Base-by-base conservation (phyloP, 768 basidiomycete genomes). In the Phaeolepiota aurea region DNA sequence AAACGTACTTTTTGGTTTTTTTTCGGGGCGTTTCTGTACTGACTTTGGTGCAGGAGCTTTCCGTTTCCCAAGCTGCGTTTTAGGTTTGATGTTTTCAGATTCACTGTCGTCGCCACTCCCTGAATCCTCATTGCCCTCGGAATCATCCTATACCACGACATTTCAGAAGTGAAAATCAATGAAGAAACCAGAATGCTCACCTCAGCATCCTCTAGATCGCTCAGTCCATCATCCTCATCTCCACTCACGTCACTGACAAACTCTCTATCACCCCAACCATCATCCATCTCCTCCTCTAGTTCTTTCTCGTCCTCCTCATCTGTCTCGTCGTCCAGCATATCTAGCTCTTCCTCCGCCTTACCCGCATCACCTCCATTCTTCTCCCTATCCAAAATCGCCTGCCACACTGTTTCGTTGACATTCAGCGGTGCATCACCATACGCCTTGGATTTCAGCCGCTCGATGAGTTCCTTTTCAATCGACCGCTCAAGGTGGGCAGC, bases 381-480 rank as follows among this genome's bases (percentile, higher is more conserved):
- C 51, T 96, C 91, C 35, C 79, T 72, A 54, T 96, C 89, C 31
- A 98, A 66, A 39, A 99, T 83, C 2, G 87, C 81, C 48, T 82
- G 79, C 96, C 96, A 98, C 5, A 98, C 92, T 31, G 71, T 81
- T 64, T 99, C 96, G 61, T 99, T 98, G 43, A 99, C 93, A 60
- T 99, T 98, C 32, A 99, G 74, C 10, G 96, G 96, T 22, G 87
- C 86, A 54, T 98, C 94, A 32, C 96, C 94, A 55, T 99, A 98
- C 13, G 94, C 93, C 61, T 96, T 96, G 40, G 84, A 84, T 67
- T 93, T 92, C 14, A 99, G 74, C 13, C 96, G 87, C 52, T 94
- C 91, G 35, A 99, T 79, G 18, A 98, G 79, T 56, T 99, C 96
- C 55, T 90, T 90, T 60, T 97, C 87, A 51, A 99, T 97, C 10